Evolutionary conservation across 164 flowering plant species (phyloP).

Genomic region (Tinospora cordifolia): DNA sequence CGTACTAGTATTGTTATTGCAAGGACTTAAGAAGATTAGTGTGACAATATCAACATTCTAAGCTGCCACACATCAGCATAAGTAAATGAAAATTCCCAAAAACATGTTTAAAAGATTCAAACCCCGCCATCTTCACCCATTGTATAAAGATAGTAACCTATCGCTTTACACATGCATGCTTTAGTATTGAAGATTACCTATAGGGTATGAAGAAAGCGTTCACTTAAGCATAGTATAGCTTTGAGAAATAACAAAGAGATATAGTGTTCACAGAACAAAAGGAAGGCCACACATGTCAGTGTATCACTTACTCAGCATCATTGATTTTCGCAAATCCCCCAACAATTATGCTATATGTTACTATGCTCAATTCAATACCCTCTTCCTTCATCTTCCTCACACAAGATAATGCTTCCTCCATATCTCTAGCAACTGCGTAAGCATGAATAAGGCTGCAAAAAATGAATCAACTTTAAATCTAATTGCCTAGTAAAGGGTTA

Average conservation of each 20-base stretch:
- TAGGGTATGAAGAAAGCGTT: not conserved
- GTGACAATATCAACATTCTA: too few relatives aligned
- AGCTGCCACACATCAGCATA: too few relatives aligned
- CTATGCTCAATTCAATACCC: constrained; percentile 76
- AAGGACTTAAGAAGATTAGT: too few relatives aligned
- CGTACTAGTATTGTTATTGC: too few relatives aligned
- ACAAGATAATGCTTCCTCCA: constrained; percentile 93
- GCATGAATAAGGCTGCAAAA: constrained; percentile 97
- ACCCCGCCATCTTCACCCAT: too few relatives aligned
- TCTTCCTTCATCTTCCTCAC: constrained; percentile 90
- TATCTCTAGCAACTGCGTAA: constrained; percentile 96
- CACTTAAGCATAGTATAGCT: not conserved
- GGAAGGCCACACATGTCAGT: not conserved
- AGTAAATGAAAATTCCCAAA: too few relatives aligned
- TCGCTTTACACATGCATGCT: not conserved
- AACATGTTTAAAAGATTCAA: too few relatives aligned
- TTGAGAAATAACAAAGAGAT: not conserved
- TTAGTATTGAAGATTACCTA: not conserved
- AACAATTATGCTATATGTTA: constrained; percentile 80
- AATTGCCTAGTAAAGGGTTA: constrained; percentile 4
- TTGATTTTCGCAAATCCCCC: constrained; percentile 79
- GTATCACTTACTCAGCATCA: constrained; percentile 62
- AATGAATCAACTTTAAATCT: constrained; percentile 27
- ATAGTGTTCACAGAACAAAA: not conserved
- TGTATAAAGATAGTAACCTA: not conserved